These are phyloP conservation scores for Ustilago vetiveriae DNA, from an alignment of 1,284 basidiomycete species.

Conservation along the genomic window DNA sequence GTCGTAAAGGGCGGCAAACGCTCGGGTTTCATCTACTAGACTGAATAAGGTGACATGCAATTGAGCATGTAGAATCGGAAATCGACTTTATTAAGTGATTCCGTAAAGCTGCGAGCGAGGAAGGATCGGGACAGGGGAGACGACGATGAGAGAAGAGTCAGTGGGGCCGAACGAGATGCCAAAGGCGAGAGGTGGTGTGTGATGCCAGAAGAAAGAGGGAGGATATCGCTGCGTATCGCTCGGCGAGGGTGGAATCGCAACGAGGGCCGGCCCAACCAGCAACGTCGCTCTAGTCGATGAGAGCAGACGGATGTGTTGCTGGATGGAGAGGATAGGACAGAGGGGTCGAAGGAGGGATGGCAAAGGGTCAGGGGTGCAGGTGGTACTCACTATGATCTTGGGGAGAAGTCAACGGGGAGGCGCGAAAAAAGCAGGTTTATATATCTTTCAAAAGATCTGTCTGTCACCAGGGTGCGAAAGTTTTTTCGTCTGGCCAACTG, in stretches of 20 bases:
- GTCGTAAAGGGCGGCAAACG: conserved; percentile 62
- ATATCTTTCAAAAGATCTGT: conserved; percentile 24
- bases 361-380: conserved; percentile 20
- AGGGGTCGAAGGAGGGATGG: neutral
- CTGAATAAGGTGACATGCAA: conserved; percentile 65
- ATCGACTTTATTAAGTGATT: conserved; percentile 67
- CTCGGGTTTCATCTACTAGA: conserved; percentile 64
- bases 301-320: neutral
- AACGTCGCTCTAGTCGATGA: too few species aligned
- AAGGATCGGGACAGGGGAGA: neutral
- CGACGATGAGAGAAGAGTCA: conserved; percentile 11
- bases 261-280: too few species aligned
- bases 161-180: conserved; percentile 13
- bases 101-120: conserved; percentile 58
- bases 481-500: conserved; percentile 10
- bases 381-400: conserved; percentile 56
- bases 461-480: conserved; percentile 1
- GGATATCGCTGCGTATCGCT: too few species aligned
- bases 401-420: conserved; percentile 39
- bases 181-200: neutral
- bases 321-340: too few species aligned
- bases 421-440: conserved; percentile 27
- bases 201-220: neutral
- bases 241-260: neutral
- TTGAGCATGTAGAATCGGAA: conserved; percentile 65